Percentiles rank a stretch among this genome's conserved stretches.
These are phyloP conservation scores for Taphrina flavorubra DNA, from an alignment of 1,139 yeast genomes.

Conservation along the genomic window DNA sequence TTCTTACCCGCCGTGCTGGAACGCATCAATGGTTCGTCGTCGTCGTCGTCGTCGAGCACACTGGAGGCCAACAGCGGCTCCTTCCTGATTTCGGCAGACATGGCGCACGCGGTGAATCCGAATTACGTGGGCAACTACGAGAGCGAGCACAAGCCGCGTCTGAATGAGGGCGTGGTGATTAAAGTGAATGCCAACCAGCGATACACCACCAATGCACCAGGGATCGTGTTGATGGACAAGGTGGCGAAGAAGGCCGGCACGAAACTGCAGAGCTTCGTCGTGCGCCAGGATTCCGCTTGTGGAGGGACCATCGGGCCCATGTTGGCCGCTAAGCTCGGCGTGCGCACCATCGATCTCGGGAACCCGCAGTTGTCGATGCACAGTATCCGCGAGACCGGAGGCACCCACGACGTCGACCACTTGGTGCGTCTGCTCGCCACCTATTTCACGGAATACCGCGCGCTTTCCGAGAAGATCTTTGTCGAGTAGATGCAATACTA, in stretches of 20 bases:
- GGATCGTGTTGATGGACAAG: constrained; percentile 76
- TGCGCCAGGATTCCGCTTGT: constrained; percentile 88
- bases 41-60: constrained; percentile 22
- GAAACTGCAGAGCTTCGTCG: constrained; percentile 72
- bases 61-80: constrained; percentile 77
- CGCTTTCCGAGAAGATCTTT: constrained; percentile 43
- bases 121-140: constrained; percentile 82
- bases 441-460: constrained; percentile 43
- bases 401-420: constrained; percentile 54
- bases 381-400: constrained; percentile 92
- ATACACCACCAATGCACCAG: constrained; percentile 91
- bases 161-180: constrained; percentile 90
- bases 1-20: constrained; percentile 69
- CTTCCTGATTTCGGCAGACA: constrained; percentile 88
- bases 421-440: constrained; percentile 43
- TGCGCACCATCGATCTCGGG: constrained; percentile 88
- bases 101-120: constrained; percentile 97
- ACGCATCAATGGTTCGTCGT: constrained; percentile 44
- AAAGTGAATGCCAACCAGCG: constrained; percentile 94
- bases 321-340: constrained; percentile 83
- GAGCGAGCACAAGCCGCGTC: constrained; percentile 72
- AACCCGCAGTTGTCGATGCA: constrained; percentile 97
- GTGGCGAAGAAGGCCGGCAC: constrained; percentile 70
- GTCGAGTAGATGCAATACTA: constrained; percentile 39
- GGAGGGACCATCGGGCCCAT: constrained; percentile 98